Percentiles rank a stretch among this genome's conserved stretches.
These are phyloP conservation scores for Haberlea rhodopensis DNA, from an alignment of 257 asterid species.

Conservation along the genomic window DNA sequence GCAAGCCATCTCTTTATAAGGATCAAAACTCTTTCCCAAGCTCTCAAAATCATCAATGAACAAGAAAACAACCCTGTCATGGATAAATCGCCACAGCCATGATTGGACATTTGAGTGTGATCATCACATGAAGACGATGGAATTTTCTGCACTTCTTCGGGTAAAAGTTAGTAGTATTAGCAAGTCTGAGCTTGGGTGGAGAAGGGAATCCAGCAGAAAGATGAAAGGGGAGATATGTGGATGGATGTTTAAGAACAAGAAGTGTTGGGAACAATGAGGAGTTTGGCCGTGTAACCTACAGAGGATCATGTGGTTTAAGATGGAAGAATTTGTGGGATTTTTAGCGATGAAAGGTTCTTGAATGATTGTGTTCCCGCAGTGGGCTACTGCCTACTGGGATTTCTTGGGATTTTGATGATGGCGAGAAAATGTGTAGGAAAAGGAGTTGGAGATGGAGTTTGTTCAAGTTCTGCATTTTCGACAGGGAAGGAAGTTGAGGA, in stretches of 20 bases:
- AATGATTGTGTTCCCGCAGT: constrained; percentile 40
- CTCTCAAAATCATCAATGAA: constrained; percentile 34
- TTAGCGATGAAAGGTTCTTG: constrained; percentile 27
- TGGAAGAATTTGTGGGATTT: constrained; percentile 22
- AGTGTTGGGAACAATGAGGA: constrained; percentile 39
- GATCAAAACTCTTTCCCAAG: too few species aligned
- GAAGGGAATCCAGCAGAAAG: too few species aligned
- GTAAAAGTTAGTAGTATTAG: constrained; percentile 41
- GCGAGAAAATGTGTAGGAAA: constrained; percentile 18
- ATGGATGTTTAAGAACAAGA: constrained; percentile 35
- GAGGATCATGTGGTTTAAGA: too few species aligned
- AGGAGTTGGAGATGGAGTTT: constrained; percentile 33
- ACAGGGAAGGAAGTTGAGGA: not conserved
- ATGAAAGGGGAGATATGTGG: constrained; percentile 34
- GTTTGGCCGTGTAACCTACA: too few species aligned
- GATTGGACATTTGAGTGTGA: too few species aligned
- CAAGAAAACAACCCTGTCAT: constrained; percentile 27
- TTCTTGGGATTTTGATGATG: constrained; percentile 20
- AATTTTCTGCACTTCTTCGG: not conserved
- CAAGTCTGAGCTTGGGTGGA: constrained; percentile 37
- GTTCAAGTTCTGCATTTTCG: constrained; percentile 35
- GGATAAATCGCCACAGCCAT: not conserved
- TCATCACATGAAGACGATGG: constrained; percentile 16
- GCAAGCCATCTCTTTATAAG: constrained; percentile 34
- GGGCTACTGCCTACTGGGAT: constrained; percentile 36